These are phyloP conservation scores for Chenopodium album DNA, from an alignment of 148 eudicot genomes.

Conservation along the genomic window DNA sequence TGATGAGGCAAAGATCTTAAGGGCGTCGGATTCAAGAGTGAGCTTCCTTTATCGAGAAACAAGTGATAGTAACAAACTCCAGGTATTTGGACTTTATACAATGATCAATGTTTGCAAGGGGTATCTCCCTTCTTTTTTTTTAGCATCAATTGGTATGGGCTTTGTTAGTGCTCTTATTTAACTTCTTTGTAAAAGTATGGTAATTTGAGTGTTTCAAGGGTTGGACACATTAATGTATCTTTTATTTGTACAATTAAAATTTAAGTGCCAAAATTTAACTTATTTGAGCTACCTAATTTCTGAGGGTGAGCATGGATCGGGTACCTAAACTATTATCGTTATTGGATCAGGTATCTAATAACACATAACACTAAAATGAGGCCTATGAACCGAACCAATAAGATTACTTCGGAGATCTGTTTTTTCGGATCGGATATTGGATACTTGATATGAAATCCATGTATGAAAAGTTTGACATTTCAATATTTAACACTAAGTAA, in stretches of 20 bases:
- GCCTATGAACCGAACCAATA: no score
- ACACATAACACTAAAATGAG: no score
- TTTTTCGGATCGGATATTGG: no score
- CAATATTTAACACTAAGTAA: no score
- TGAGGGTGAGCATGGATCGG: no score
- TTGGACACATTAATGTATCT: background rate
- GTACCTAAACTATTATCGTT: no score
- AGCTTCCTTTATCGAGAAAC: conserved; percentile 69
- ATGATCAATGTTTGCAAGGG: background rate
- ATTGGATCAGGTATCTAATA: no score
- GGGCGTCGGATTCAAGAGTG: conserved; percentile 71
- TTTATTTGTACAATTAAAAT: background rate
- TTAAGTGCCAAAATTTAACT: background rate
- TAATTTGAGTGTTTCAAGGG: background rate
- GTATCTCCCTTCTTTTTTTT: background rate
- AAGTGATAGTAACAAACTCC: conserved; percentile 56
- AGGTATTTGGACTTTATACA: conserved; percentile 41
- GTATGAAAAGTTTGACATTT: no score
- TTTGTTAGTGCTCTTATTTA: background rate
- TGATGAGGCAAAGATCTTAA: conserved; percentile 76
- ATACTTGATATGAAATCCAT: no score
- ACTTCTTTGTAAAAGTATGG: background rate
- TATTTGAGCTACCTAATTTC: background rate
- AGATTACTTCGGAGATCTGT: no score
- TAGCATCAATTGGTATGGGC: background rate